phyloP scores from a whole-genome alignment of 2,329 filamentous ascomycete genomes.

The Aspergillus melleus region DNA sequence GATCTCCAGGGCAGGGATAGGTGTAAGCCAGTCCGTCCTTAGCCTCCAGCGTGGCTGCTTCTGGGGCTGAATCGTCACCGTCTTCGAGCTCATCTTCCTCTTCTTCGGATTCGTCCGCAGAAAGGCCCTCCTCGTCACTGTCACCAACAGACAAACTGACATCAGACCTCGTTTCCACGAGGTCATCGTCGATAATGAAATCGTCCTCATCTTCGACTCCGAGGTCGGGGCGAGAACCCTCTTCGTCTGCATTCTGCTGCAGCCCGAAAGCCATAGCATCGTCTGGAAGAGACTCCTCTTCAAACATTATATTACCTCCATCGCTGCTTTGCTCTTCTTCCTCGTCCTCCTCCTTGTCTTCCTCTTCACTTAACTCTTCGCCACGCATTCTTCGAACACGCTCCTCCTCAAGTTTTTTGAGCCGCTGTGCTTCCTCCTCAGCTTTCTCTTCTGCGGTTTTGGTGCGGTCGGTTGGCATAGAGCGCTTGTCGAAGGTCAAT shows the following conservation, averaged over 20 bases:
- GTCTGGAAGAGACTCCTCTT: slow-evolving; percentile 51
- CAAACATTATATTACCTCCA: slow-evolving; percentile 40
- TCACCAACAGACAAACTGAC: slow-evolving; percentile 43
- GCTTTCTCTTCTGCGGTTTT: slow-evolving; percentile 88
- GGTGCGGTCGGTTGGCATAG: slow-evolving; percentile 80
- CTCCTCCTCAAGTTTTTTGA: slow-evolving; percentile 81
- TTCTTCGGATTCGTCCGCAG: slow-evolving; percentile 55
- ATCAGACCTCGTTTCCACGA: slow-evolving; percentile 77
- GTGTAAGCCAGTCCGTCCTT: slow-evolving; percentile 70
- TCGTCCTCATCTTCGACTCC: slow-evolving; percentile 93
- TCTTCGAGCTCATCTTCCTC: slow-evolving; percentile 64
- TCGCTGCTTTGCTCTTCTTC: slow-evolving; percentile 41
- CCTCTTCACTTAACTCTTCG: slow-evolving; percentile 63
- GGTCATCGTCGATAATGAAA: slow-evolving; percentile 84
- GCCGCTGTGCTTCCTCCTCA: slow-evolving; percentile 71
- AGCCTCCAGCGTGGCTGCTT: slow-evolving; percentile 45
- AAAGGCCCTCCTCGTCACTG: slow-evolving; percentile 57
- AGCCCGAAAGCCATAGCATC: slow-evolving; percentile 64
- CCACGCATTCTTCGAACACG: slow-evolving; percentile 85
- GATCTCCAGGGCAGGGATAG: slow-evolving; percentile 78
- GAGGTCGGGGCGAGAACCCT: slow-evolving; percentile 46
- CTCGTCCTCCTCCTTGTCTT: slow-evolving; percentile 58
- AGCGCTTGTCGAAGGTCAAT: slow-evolving; percentile 79
- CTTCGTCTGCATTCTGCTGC: slow-evolving; percentile 49
- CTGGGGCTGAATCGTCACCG: slow-evolving; percentile 27